Evolutionary conservation across 768 basidiomycete species (phyloP), one percentile per base, ranked within the genome.

Genomic region (Lentinula raphanica): DNA sequence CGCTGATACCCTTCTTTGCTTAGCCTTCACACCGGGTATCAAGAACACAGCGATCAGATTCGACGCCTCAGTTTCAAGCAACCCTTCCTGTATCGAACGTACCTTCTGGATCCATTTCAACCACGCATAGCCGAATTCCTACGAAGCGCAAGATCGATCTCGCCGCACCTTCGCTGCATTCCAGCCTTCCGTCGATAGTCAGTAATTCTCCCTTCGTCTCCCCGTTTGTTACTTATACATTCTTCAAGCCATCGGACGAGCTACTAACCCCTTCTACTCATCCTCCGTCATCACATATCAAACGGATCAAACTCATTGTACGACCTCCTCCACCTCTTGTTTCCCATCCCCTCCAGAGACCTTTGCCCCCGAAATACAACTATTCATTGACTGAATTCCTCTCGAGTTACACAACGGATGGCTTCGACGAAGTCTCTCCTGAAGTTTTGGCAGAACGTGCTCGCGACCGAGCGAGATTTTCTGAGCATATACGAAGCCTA

Each of bases 331-430:
- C 80, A 1, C 83, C 83, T 2, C 66, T 73, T 1, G 73, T 84
- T 42, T 82, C 91, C 12, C 81, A 87, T 68, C 92, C 88, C 0
- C 67, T 67, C 12, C 94, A 97, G 66, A 75, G 76, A 11, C 87
- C 90, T 1, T 76, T 80, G 0, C 71, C 72, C 0, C 72, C 85
- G 0, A 73, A 73, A 48, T 79, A 80, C 63, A 76, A 76, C 13
- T 74, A 76, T 0, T 87, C 88, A 1, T 69, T 94, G 9, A 62
- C 73, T 8, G 64, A 72, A 0, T 82, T 86, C 55, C 72, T 96
- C 15, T 70, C 74, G 0, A 91, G 92, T 0, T 95, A 87, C 66
- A 71, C 71, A 38, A 76, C 73, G 7, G 63, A 87, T 11, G 74
- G 82, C 32, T 82, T 77, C 53, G 72, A 79, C 36, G 79, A 83